Percentiles rank a stretch among this genome's conserved stretches.
These are phyloP conservation scores for Salix udensis DNA, from an alignment of 345 rosid species.

Conservation along the genomic window DNA sequence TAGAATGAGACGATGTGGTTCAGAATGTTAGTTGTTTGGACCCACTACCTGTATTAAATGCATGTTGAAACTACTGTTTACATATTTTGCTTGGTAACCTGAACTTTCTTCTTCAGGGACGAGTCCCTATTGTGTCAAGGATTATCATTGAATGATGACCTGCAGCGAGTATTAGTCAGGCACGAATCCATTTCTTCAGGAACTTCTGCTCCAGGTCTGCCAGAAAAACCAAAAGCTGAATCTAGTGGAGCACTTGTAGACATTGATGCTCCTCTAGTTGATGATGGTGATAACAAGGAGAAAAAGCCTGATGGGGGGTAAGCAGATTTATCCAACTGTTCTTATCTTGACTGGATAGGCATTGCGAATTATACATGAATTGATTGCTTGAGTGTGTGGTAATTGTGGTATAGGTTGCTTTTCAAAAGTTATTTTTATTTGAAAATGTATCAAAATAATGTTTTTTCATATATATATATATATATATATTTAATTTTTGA, in stretches of 20 bases:
- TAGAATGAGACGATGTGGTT: not conserved
- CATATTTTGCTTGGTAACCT: not conserved
- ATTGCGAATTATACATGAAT: not conserved
- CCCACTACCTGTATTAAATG: not conserved
- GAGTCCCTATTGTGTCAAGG: conserved; percentile 90
- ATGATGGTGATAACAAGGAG: conserved; percentile 53
- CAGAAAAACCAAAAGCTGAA: conserved; percentile 51
- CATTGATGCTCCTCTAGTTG: conserved; percentile 66
- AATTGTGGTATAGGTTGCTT: too few species aligned
- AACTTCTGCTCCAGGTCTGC: conserved; percentile 29
- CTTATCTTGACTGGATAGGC: not conserved
- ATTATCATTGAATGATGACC: conserved; percentile 86
- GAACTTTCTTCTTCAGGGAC: conserved; percentile 54
- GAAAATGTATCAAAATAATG: not conserved
- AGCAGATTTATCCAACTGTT: conserved; percentile 10
- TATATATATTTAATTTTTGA: too few species aligned
- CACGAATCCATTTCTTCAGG: conserved; percentile 85
- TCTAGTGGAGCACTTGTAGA: conserved; percentile 52
- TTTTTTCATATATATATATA: too few species aligned
- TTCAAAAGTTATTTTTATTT: too few species aligned
- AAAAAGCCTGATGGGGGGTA: conserved; percentile 55
- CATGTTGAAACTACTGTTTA: not conserved
- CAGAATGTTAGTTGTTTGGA: not conserved
- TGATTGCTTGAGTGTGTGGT: not conserved
- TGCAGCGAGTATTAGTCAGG: conserved; percentile 87